Evolutionary conservation across 768 basidiomycete genomes (phyloP).

Genomic region (Kwoniella sp.): DNA sequence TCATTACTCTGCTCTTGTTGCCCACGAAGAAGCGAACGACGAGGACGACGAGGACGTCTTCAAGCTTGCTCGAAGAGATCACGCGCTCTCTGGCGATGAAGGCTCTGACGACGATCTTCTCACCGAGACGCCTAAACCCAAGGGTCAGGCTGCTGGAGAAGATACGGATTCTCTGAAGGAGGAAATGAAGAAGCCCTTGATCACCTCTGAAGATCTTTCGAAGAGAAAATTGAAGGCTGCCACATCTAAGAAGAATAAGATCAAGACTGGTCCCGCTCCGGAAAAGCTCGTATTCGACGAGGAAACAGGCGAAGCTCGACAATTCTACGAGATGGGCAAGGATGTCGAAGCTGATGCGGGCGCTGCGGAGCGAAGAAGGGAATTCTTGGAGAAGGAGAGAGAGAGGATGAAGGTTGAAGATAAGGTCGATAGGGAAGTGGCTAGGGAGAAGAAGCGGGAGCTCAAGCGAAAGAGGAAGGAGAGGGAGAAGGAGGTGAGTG

Average conservation of each 20-base stretch:
- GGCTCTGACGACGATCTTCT: conserved; percentile 43
- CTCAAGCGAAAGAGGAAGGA: conserved; percentile 92
- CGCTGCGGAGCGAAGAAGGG: conserved; percentile 66
- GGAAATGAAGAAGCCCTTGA: conserved; percentile 39
- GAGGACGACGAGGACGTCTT: conserved; percentile 72
- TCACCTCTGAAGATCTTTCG: conserved; percentile 63
- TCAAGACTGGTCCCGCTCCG: conserved; percentile 64
- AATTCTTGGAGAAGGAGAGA: conserved; percentile 74
- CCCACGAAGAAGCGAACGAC: conserved; percentile 61
- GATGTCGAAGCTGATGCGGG: conserved; percentile 65
- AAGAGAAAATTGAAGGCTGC: conserved; percentile 81
- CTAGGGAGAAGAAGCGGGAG: conserved; percentile 82
- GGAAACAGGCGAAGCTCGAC: conserved; percentile 70
- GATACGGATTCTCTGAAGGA: not conserved
- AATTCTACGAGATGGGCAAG: conserved; percentile 81
- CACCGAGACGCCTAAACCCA: not conserved
- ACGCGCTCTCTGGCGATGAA: conserved; percentile 62
- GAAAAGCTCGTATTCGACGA: conserved; percentile 89
- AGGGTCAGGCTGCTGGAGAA: conserved; percentile 1
- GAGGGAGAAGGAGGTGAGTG: conserved; percentile 62
- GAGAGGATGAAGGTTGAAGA: conserved; percentile 72
- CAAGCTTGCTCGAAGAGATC: conserved; percentile 87
- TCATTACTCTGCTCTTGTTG: conserved; percentile 85
- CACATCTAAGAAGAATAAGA: conserved; percentile 70
- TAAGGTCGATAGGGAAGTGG: conserved; percentile 74